A percentile compares a stretch with the other conserved stretches of the same genome.
phyloP scores from a whole-genome alignment of 1,284 basidiomycete genomes.

The Tilletia setariae region DNA sequence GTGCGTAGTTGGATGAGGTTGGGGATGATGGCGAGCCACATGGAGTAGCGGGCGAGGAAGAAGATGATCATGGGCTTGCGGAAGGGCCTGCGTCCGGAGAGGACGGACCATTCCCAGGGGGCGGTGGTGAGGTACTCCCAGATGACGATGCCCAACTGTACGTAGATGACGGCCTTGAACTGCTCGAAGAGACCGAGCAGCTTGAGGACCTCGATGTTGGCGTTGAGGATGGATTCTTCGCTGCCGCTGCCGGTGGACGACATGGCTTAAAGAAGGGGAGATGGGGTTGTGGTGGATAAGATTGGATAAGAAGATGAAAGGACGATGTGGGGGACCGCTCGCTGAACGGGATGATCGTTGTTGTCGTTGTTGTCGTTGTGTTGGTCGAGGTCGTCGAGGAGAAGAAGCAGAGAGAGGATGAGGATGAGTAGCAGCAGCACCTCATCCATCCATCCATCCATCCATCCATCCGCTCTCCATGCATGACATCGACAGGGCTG shows the following conservation, averaged over 20 bases:
- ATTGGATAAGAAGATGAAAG: no score
- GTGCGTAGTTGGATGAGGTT: constrained; percentile 7
- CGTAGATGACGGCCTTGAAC: constrained; percentile 14
- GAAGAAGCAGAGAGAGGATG: not conserved
- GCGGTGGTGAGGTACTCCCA: constrained; percentile 12
- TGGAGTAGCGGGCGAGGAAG: constrained; percentile 3
- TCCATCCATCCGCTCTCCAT: not conserved
- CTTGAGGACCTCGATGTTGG: not conserved
- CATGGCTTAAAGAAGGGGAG: not conserved
- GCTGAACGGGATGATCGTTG: no score
- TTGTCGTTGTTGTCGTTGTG: not conserved
- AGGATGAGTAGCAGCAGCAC: not conserved
- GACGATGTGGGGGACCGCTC: no score
- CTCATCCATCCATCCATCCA: not conserved
- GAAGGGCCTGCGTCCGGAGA: constrained; percentile 2
- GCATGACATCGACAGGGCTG: no score
- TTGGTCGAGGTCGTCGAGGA: no score
- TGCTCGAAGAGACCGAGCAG: not conserved
- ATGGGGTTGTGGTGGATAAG: not conserved
- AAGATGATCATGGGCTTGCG: constrained; percentile 14
- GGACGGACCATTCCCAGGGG: constrained; percentile 2
- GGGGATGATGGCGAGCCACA: constrained; percentile 15
- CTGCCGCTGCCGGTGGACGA: not conserved
- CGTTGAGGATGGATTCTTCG: not conserved
- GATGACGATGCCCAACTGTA: constrained; percentile 10